Conservation (phyloP, 371 early-diverging fungal species). For the Dinochytrium kinnereticum region DNA sequence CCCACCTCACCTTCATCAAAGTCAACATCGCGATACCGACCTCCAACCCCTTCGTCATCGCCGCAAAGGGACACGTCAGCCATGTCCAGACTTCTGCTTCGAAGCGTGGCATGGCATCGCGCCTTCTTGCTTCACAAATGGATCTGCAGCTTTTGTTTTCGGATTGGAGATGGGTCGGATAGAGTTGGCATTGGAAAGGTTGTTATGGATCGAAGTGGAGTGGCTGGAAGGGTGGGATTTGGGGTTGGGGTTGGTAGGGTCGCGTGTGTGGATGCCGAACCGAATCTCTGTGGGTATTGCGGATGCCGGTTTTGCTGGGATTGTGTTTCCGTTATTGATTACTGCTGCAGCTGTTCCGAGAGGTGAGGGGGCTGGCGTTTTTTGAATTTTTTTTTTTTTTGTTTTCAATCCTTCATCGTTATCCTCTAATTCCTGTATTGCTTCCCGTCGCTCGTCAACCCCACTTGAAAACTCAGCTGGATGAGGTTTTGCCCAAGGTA, state of each 20-base stretch:
- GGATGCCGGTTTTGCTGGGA: conserved; percentile 20
- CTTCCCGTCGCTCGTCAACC: too few relatives aligned
- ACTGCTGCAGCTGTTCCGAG: conserved; percentile 13
- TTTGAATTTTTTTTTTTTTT: too few relatives aligned
- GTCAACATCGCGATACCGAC: not conserved
- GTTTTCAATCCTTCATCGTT: not conserved
- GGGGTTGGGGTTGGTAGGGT: not conserved
- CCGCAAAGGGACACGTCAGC: not conserved
- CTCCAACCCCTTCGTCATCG: not conserved
- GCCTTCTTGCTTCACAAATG: not conserved
- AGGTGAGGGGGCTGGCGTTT: too few relatives aligned
- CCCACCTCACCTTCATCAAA: not conserved
- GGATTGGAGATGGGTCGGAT: conserved; percentile 6
- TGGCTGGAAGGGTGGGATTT: not conserved
- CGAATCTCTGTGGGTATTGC: not conserved
- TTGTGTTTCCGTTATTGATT: not conserved
- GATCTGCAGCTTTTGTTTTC: conserved; percentile 3
- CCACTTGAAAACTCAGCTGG: too few relatives aligned
- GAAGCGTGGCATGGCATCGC: not conserved
- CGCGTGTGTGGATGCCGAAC: not conserved
- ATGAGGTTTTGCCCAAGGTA: conserved; percentile 4
- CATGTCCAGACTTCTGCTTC: not conserved
- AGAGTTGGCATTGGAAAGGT: not conserved
- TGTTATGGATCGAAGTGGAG: not conserved
- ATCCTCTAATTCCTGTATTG: too few relatives aligned